Evolutionary conservation across 495 filamentous ascomycete species (phyloP).

Genomic region (Cercophora sp.): DNA sequence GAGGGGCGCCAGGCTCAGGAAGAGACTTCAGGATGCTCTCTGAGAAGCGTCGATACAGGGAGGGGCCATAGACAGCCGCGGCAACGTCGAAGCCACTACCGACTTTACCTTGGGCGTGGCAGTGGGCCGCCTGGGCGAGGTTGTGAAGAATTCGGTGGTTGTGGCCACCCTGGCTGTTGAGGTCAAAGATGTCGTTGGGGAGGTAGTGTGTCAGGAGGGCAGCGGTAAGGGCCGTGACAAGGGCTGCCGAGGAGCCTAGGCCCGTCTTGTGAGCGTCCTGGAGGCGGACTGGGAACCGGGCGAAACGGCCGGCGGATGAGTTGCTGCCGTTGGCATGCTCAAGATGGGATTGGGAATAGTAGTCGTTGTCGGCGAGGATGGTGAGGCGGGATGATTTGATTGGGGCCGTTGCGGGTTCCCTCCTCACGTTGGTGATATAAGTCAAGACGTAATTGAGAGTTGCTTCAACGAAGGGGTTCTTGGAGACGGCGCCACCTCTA

Average conservation of each 20-base stretch:
- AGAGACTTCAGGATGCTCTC: constrained; percentile 64
- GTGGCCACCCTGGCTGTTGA: constrained; percentile 31
- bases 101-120: constrained; percentile 93
- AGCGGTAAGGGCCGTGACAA: constrained; percentile 87
- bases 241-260: constrained; percentile 88
- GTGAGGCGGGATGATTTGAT: constrained; percentile 71
- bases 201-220: constrained; percentile 78
- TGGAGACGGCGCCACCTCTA: too few relatives aligned
- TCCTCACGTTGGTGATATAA: constrained; percentile 61
- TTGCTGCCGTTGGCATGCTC: background rate
- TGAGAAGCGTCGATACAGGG: constrained; percentile 86
- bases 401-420: constrained; percentile 46
- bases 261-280: constrained; percentile 88
- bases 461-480: constrained; percentile 89
- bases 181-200: constrained; percentile 53
- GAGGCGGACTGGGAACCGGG: constrained; percentile 72
- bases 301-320: constrained; percentile 52
- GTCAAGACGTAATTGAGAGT: constrained; percentile 82
- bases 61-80: constrained; percentile 84
- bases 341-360: constrained; percentile 68
- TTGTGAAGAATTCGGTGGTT: constrained; percentile 78
- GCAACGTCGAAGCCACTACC: constrained; percentile 98
- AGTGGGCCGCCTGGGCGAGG: constrained; percentile 88
- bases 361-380: constrained; percentile 91
- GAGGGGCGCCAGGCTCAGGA: constrained; percentile 56